Evolutionary conservation across 2,329 filamentous ascomycete species (phyloP), one percentile per base, ranked within the genome.

Genomic region (Hawksworthiomyces lignivorus): DNA sequence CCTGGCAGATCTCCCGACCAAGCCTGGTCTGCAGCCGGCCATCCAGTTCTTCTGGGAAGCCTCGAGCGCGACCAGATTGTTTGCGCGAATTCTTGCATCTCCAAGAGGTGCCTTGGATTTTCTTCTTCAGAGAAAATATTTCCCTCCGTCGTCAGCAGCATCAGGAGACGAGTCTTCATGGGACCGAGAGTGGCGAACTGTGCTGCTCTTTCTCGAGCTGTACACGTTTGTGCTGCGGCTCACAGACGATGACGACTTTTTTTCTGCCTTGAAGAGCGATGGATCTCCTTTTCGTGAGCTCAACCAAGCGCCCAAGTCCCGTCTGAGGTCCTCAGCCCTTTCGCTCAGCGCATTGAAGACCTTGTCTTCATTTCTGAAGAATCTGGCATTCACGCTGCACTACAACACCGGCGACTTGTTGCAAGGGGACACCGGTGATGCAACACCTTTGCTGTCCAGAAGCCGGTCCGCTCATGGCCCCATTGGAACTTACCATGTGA

Each of bases 191-290:
- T 98, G 92, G 92, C 81, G 84, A 15, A 81, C 92, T 1, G 77
- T 95, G 31, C 69, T 97, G 0, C 73, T 98, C 1, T 97, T 98
- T 56, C 72, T 98, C 6, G 92, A 98, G 54, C 73, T 98, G 0
- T 98, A 96, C 58, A 87, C 84, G 3, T 97, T 97, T 57, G 79
- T 96, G 3, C 68, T 97, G 11, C 84, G 92, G 52, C 78, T 97
- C 26, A 94, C 90, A 58, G 92, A 98, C 52, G 92, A 98, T 49
- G 90, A 97, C 51, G 92, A 98, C 53, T 98, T 98, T 57, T 84
- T 94, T 48, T 75, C 78, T 43, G 71, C 72, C 42, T 64, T 75
- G 47, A 11, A 36, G 1, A 24, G 6, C 14, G 11, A 26, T 3
- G 11, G 30, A 9, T 15, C 29, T 17, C 14, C 30, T 8, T 19